Evolutionary conservation across 2,329 filamentous ascomycete species (phyloP).

Genomic region (Daldinia eschscholtzii): DNA sequence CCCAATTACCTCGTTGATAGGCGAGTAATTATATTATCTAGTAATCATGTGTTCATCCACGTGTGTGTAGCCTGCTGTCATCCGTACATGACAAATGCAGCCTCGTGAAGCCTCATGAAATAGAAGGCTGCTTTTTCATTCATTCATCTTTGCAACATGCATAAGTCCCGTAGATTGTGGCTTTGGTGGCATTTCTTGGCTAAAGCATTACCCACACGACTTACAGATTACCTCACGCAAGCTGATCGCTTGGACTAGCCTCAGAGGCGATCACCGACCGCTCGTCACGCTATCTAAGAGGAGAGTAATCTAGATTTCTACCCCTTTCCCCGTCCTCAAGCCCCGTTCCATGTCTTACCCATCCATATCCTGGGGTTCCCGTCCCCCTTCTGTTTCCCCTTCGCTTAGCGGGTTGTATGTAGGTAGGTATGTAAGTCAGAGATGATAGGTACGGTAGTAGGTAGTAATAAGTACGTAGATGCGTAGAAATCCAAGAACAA

Average conservation of each 20-base stretch:
- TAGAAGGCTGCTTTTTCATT: not conserved
- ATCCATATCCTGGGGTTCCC: not conserved
- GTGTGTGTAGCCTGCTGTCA: not conserved
- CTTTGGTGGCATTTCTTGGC: slow-evolving; percentile 7
- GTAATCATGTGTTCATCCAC: slow-evolving; percentile 3
- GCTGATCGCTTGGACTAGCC: slow-evolving; percentile 19
- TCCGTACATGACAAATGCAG: not conserved
- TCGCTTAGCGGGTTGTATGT: not conserved
- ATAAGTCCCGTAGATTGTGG: slow-evolving; percentile 2
- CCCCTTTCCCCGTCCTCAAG: slow-evolving; percentile 22
- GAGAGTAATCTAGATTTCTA: slow-evolving; percentile 7
- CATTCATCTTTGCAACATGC: not conserved
- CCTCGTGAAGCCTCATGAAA: slow-evolving; percentile 4
- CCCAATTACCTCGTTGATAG: not conserved
- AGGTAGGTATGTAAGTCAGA: too few species aligned
- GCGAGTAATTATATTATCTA: not conserved
- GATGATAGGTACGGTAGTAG: too few species aligned
- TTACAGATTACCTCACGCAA: slow-evolving; percentile 6
- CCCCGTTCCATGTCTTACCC: slow-evolving; percentile 10
- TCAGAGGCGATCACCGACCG: slow-evolving; percentile 21
- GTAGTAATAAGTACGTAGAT: too few species aligned
- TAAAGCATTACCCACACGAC: slow-evolving; percentile 6
- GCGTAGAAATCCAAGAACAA: too few species aligned
- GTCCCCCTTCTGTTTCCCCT: not conserved
- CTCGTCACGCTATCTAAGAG: slow-evolving; percentile 29